Evolutionary conservation across 2,329 filamentous ascomycete genomes (phyloP).

Genomic region (Triangularia verruculosa): DNA sequence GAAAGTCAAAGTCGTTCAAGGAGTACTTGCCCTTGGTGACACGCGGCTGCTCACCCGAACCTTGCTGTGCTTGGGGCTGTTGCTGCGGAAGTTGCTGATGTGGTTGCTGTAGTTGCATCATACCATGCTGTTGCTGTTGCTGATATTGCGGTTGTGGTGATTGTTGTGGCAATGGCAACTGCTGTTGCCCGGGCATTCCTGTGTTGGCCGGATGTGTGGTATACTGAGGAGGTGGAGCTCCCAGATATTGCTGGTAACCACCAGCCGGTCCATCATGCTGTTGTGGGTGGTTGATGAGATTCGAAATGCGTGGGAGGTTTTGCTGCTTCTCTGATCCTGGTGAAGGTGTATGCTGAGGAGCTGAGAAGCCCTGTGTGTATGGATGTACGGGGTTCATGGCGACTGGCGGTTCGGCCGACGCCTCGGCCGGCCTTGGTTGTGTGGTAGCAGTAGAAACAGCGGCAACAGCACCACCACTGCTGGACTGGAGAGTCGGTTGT

Average conservation of each 20-base stretch:
- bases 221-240: background rate
- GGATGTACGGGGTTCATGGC: constrained; percentile 34
- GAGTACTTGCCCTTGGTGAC: constrained; percentile 98
- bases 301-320: constrained; percentile 77
- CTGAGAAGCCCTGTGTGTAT: background rate
- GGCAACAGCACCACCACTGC: constrained; percentile 32
- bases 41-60: constrained; percentile 38
- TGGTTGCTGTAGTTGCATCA: constrained; percentile 7
- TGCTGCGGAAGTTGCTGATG: background rate
- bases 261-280: constrained; percentile 43
- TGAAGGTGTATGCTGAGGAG: constrained; percentile 31
- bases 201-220: background rate
- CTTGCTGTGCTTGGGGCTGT: background rate
- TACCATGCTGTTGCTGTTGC: constrained; percentile 19
- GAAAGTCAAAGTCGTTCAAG: constrained; percentile 81
- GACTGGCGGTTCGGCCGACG: constrained; percentile 24
- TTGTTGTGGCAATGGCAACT: constrained; percentile 18
- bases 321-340: constrained; percentile 52
- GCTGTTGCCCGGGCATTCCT: constrained; percentile 14
- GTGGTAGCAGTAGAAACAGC: background rate
- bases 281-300: constrained; percentile 67
- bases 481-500: constrained; percentile 23
- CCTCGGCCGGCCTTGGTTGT: constrained; percentile 33
- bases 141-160: constrained; percentile 24
- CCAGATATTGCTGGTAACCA: constrained; percentile 26